Percentiles rank a stretch among this genome's conserved stretches.
These are phyloP conservation scores for Quercus engelmannii DNA, from an alignment of 306 rosid genomes.

Conservation along the genomic window DNA sequence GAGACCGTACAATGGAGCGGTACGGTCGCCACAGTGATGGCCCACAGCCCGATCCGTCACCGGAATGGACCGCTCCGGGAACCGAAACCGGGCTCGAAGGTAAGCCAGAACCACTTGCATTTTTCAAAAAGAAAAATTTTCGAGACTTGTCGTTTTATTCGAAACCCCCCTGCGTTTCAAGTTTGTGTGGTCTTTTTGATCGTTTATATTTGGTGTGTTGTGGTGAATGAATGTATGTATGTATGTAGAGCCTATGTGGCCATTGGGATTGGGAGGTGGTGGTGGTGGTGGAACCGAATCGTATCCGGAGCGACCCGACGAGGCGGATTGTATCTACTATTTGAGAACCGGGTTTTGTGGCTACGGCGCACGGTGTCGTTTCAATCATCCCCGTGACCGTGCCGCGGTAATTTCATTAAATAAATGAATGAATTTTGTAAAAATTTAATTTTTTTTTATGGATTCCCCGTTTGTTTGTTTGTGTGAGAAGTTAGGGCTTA, in stretches of 20 bases:
- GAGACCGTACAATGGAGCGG: constrained; percentile 85
- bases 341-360: constrained; percentile 88
- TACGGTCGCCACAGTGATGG: constrained; percentile 69
- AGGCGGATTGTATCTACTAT: constrained; percentile 83
- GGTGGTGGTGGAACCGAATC: constrained; percentile 37
- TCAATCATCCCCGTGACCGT: constrained; percentile 95
- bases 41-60: constrained; percentile 86
- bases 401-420: constrained; percentile 45
- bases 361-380: constrained; percentile 91
- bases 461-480: not conserved
- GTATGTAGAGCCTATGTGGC: constrained; percentile 75
- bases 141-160: not conserved
- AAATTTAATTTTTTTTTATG: not conserved
- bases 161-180: constrained; percentile 13
- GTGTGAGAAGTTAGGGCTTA: constrained; percentile 17
- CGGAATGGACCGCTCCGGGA: constrained; percentile 62
- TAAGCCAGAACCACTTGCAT: constrained; percentile 37
- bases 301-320: constrained; percentile 87
- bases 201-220: constrained; percentile 15
- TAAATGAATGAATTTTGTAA: too few species aligned
- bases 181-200: constrained; percentile 34
- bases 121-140: constrained; percentile 13
- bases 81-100: constrained; percentile 62
- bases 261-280: constrained; percentile 47
- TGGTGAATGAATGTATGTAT: not conserved